Conservation (phyloP, 495 filamentous ascomycete genomes). For the Hyaloscypha variabilis region DNA sequence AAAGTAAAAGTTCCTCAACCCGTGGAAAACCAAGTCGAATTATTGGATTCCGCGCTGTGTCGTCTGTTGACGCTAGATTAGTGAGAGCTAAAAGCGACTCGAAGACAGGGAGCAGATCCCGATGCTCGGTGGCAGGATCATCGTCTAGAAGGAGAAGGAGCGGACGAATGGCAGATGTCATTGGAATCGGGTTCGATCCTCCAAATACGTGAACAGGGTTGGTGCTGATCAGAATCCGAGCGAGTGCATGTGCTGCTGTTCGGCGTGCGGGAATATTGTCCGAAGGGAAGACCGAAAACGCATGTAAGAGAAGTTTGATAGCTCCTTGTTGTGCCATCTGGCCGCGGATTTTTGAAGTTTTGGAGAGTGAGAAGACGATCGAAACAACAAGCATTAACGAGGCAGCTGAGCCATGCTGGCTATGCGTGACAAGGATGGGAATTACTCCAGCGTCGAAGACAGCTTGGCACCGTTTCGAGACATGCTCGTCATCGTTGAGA, state of each 20-base stretch:
- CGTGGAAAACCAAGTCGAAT: constrained; percentile 70
- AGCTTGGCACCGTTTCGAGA: constrained; percentile 72
- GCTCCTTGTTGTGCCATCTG: constrained; percentile 88
- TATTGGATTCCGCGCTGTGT: constrained; percentile 67
- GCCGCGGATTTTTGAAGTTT: constrained; percentile 70
- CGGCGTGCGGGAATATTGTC: constrained; percentile 53
- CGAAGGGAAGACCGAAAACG: constrained; percentile 60
- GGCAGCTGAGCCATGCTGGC: constrained; percentile 64
- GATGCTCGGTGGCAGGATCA: constrained; percentile 51
- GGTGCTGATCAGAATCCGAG: constrained; percentile 88
- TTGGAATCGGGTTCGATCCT: constrained; percentile 68
- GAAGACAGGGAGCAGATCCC: constrained; percentile 86
- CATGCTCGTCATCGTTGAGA: constrained; percentile 72
- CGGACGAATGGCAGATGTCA: constrained; percentile 77
- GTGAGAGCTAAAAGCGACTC: constrained; percentile 90
- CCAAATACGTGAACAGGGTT: constrained; percentile 87
- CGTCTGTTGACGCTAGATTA: constrained; percentile 81
- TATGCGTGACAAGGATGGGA: constrained; percentile 69
- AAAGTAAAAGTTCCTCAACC: constrained; percentile 82
- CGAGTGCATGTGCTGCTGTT: constrained; percentile 80
- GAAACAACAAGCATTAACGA: constrained; percentile 69
- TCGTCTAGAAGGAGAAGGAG: constrained; percentile 71
- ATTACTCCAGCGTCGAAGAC: constrained; percentile 78
- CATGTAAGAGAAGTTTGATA: constrained; percentile 76
- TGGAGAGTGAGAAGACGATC: constrained; percentile 77